Conservation (phyloP, 225 moss, liverwort and hornwort species). For the Marchantia polymorpha region DNA sequence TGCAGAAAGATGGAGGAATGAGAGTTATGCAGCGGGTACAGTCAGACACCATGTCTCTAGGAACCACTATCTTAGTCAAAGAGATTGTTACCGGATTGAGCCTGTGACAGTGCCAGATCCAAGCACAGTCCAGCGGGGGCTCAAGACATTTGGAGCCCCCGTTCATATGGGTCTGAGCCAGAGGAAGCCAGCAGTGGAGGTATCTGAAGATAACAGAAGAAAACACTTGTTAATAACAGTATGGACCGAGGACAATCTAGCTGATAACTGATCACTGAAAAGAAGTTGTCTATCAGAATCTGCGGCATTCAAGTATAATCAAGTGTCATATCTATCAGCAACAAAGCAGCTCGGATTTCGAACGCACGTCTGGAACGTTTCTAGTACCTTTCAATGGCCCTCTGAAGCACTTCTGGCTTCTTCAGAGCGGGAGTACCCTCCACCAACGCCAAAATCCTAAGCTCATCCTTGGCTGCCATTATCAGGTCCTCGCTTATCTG, state of each 20-base stretch:
- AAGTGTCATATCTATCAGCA: not conserved
- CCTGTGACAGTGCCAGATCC: conserved; percentile 55
- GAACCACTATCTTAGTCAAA: not conserved
- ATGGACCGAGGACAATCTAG: too few relatives aligned
- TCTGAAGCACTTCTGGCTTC: conserved; percentile 30
- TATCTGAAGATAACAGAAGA: conserved; percentile 25
- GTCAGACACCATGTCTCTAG: not conserved
- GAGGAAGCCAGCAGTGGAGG: conserved; percentile 43
- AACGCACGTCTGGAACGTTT: not conserved
- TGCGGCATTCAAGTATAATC: not conserved
- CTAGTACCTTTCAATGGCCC: conserved; percentile 38
- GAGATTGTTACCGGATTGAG: conserved; percentile 39
- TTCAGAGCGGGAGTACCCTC: conserved; percentile 37
- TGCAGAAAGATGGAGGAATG: not conserved
- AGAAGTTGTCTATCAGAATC: too few relatives aligned
- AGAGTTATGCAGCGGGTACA: not conserved
- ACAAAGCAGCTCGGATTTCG: too few relatives aligned
- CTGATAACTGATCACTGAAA: too few relatives aligned
- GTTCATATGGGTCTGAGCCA: conserved; percentile 18
- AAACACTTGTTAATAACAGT: too few relatives aligned
- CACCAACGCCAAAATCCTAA: conserved; percentile 33
- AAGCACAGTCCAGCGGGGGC: conserved; percentile 48
- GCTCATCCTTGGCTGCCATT: conserved; percentile 34
- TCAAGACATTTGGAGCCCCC: conserved; percentile 2
- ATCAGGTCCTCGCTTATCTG: conserved; percentile 41